These are phyloP conservation scores for Annulohypoxylon bovei DNA, from an alignment of 495 filamentous ascomycete genomes.

Conservation along the genomic window DNA sequence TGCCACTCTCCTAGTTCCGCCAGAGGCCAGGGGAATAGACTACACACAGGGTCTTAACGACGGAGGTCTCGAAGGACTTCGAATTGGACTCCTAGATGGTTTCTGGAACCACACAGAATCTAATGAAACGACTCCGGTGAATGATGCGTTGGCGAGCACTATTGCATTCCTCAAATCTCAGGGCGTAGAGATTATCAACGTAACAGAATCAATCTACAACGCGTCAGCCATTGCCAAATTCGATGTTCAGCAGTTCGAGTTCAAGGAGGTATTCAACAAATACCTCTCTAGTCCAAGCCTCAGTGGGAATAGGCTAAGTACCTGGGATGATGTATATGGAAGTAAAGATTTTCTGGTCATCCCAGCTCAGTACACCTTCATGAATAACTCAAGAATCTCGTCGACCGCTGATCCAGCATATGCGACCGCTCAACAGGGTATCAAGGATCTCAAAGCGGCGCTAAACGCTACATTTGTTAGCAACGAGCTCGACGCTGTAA, in stretches of 20 bases:
- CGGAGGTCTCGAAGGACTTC: constrained; percentile 52
- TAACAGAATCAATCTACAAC: constrained; percentile 63
- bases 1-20: constrained; percentile 52
- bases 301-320: constrained; percentile 46
- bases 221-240: constrained; percentile 54
- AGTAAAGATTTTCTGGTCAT: constrained; percentile 62
- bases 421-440: constrained; percentile 50
- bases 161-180: constrained; percentile 48
- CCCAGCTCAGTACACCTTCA: constrained; percentile 63
- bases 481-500: constrained; percentile 64
- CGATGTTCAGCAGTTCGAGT: constrained; percentile 70
- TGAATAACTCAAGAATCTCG: constrained; percentile 59
- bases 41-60: constrained; percentile 52
- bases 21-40: constrained; percentile 48
- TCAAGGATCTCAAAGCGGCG: constrained; percentile 57
- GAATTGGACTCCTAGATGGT: constrained; percentile 59
- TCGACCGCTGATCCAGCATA: constrained; percentile 61
- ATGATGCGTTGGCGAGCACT: constrained; percentile 53
- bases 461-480: constrained; percentile 59
- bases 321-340: constrained; percentile 57
- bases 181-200: constrained; percentile 55
- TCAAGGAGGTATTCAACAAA: constrained; percentile 57
- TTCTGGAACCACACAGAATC: constrained; percentile 58
- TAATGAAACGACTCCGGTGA: constrained; percentile 64
- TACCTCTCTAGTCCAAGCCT: constrained; percentile 56